phyloP scores from a whole-genome alignment of 148 eudicot genomes.

The Arbutus unedo region DNA sequence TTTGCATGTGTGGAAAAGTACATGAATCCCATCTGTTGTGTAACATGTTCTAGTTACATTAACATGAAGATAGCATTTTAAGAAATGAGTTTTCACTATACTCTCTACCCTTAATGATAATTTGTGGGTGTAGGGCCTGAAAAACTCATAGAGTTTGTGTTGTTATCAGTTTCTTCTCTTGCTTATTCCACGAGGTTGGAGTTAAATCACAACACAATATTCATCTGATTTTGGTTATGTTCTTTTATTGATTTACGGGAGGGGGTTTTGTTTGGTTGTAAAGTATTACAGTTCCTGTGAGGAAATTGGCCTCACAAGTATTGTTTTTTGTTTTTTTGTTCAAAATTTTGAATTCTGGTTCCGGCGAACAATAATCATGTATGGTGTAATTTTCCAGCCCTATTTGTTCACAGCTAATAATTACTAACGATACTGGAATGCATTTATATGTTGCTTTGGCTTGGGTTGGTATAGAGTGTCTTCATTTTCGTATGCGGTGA shows the following conservation, averaged over 20 bases:
- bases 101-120: slow-evolving; percentile 16
- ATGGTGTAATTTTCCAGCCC: background rate
- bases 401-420: background rate
- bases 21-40: background rate
- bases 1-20: background rate
- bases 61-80: background rate
- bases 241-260: too few relatives aligned
- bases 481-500: background rate
- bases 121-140: slow-evolving; percentile 21
- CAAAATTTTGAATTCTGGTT: too few relatives aligned
- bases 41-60: background rate
- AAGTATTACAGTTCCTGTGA: background rate
- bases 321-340: background rate
- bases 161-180: slow-evolving; percentile 67
- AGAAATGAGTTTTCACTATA: slow-evolving; percentile 54
- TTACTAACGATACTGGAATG: background rate
- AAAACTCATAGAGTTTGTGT: slow-evolving; percentile 17
- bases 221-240: background rate
- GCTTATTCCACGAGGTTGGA: slow-evolving; percentile 40
- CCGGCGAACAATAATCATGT: too few relatives aligned
- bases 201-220: slow-evolving; percentile 71
- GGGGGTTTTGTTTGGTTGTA: too few relatives aligned
- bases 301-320: background rate
- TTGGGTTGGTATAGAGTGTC: background rate
- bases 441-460: background rate